phyloP scores from a whole-genome alignment of 306 rosid species.

The Malus fusca region DNA sequence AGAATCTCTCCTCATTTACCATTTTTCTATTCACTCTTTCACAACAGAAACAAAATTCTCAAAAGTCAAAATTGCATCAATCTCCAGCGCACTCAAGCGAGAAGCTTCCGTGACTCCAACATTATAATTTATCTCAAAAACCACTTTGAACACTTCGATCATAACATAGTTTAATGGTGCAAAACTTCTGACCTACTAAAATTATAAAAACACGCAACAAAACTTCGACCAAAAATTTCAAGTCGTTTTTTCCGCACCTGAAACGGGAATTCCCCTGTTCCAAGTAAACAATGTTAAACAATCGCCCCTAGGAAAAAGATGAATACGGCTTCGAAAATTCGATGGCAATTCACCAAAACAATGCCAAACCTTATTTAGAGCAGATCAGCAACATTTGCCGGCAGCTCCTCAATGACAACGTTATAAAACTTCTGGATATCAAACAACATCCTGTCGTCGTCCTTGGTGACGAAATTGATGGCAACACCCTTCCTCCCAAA shows the following conservation, averaged over 20 bases:
- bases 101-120: background rate
- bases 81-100: too few species aligned
- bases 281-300: constrained; percentile 17
- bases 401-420: constrained; percentile 60
- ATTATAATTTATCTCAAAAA: constrained; percentile 6
- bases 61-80: background rate
- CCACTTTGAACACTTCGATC: constrained; percentile 13
- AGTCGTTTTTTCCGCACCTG: background rate
- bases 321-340: constrained; percentile 20
- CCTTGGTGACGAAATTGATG: constrained; percentile 57
- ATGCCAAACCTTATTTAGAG: constrained; percentile 36
- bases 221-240: constrained; percentile 5
- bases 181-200: constrained; percentile 16
- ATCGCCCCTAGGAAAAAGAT: constrained; percentile 22
- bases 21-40: background rate
- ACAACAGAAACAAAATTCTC: background rate
- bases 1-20: too few species aligned
- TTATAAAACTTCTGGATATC: constrained; percentile 61
- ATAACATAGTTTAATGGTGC: constrained; percentile 19
- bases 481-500: constrained; percentile 72
- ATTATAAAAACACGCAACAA: constrained; percentile 32
- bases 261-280: constrained; percentile 3
- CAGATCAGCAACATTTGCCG: constrained; percentile 66
- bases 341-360: constrained; percentile 20
- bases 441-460: constrained; percentile 52